Evolutionary conservation across 108 stramenopile species (phyloP).

Genomic region (Cyclotella baltica): DNA sequence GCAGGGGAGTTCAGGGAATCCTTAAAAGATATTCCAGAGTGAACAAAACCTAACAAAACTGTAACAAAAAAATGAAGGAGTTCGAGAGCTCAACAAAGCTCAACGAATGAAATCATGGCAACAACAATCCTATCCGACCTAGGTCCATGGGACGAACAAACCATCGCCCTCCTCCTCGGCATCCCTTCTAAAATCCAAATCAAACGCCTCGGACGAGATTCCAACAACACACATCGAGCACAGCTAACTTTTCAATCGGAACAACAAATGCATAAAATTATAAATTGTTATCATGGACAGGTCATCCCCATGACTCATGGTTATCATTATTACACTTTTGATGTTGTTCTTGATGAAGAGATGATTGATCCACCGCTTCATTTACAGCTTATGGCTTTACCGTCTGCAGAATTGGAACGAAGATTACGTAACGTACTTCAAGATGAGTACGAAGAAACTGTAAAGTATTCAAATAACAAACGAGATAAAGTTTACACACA

Average conservation of each 20-base stretch:
- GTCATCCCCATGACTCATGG: conserved; percentile 15
- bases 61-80: too few species aligned
- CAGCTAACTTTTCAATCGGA: background rate
- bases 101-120: too few species aligned
- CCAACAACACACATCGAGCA: background rate
- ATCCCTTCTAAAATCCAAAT: background rate
- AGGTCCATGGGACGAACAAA: background rate
- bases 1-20: too few species aligned
- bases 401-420: background rate
- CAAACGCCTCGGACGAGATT: background rate
- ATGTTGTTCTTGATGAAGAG: background rate
- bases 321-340: conserved; percentile 13
- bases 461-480: background rate
- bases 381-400: conserved; percentile 20
- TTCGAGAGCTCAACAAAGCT: too few species aligned
- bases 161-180: background rate
- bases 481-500: conserved; percentile 1
- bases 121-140: too few species aligned
- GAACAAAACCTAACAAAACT: too few species aligned
- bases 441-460: background rate
- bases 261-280: background rate
- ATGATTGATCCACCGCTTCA: conserved; percentile 16
- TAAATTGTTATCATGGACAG: background rate
- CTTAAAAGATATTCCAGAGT: too few species aligned
- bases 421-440: background rate